These are phyloP conservation scores for Cornus controversa DNA, from an alignment of 148 eudicot genomes.

Conservation along the genomic window DNA sequence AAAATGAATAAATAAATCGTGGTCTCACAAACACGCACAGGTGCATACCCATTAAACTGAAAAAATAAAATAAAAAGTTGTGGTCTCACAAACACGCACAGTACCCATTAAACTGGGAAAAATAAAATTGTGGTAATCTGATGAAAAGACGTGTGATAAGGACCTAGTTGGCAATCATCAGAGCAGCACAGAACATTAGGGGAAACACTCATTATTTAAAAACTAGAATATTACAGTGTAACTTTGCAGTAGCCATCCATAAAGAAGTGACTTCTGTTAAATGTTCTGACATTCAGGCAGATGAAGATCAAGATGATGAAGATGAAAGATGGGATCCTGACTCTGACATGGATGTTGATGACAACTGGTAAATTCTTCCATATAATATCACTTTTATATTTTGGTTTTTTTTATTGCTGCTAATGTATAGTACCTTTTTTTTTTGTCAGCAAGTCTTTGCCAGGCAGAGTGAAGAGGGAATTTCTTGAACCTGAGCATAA, in stretches of 20 bases:
- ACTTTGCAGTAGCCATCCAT: neutral
- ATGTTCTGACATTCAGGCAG: conserved; percentile 47
- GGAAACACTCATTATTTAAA: neutral
- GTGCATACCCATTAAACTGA: too few relatives aligned
- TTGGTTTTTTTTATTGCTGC: neutral
- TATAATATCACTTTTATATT: conserved; percentile 3
- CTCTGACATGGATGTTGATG: conserved; percentile 73
- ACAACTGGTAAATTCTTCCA: conserved; percentile 42
- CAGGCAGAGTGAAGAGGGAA: conserved; percentile 74
- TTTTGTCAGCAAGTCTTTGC: conserved; percentile 45
- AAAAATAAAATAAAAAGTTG: neutral
- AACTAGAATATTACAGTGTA: neutral
- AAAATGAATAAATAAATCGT: too few relatives aligned
- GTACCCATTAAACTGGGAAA: neutral
- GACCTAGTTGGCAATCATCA: neutral
- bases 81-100: neutral
- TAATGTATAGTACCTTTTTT: conserved; percentile 5
- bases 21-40: too few relatives aligned
- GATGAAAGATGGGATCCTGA: conserved; percentile 80
- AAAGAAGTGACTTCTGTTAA: neutral
- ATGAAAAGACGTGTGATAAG: neutral
- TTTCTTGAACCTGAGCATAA: conserved; percentile 54
- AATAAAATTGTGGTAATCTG: neutral
- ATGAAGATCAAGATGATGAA: conserved; percentile 75
- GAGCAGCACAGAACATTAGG: neutral